phyloP scores from a whole-genome alignment of 345 rosid genomes.

The Eucalyptus victrix region DNA sequence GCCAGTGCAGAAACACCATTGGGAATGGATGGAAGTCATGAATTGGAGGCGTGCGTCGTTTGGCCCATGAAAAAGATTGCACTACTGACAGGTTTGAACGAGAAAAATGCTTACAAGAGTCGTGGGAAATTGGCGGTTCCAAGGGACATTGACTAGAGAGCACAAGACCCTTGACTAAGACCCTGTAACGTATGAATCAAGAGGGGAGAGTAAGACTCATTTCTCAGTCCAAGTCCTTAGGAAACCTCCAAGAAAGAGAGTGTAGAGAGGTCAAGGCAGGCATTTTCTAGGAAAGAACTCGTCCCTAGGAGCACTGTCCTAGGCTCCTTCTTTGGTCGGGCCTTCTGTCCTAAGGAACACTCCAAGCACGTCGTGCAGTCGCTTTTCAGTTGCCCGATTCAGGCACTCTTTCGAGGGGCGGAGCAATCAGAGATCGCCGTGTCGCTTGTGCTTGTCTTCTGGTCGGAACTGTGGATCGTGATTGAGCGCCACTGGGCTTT shows the following conservation, averaged over 20 bases:
- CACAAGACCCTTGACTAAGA: neutral
- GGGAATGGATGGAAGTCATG: neutral
- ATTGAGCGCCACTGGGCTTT: neutral
- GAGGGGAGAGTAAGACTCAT: neutral
- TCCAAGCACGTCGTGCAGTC: neutral
- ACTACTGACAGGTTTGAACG: neutral
- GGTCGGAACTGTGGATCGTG: neutral
- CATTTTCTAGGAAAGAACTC: neutral
- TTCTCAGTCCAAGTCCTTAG: neutral
- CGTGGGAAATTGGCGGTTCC: neutral
- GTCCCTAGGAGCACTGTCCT: neutral
- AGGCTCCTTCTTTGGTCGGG: neutral
- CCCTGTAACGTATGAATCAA: neutral
- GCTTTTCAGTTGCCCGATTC: neutral
- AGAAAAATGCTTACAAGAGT: neutral
- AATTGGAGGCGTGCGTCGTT: neutral
- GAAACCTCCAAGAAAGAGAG: neutral
- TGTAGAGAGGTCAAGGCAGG: neutral
- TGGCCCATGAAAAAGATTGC: neutral
- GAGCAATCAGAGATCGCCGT: neutral
- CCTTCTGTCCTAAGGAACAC: neutral
- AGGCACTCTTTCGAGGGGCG: neutral
- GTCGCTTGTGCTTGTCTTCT: neutral
- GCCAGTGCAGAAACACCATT: neutral
- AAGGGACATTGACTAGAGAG: neutral